Conservation (phyloP, 768 basidiomycete genomes). For the Brasilioporus rufonigricans region DNA sequence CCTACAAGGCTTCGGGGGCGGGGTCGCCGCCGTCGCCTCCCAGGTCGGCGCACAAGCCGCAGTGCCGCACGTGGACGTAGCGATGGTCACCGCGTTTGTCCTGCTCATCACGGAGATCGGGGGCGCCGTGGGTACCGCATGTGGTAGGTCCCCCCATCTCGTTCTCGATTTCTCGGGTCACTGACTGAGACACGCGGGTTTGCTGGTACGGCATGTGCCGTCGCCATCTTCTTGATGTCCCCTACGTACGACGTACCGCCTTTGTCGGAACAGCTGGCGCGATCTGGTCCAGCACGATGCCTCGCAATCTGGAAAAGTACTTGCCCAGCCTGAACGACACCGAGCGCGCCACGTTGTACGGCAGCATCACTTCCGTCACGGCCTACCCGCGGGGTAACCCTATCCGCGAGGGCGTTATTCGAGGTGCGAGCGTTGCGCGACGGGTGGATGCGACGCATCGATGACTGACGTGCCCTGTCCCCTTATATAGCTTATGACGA, state of each 20-base stretch:
- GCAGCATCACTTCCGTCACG: neutral
- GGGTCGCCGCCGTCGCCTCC: neutral
- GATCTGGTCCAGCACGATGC: neutral
- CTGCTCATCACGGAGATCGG: neutral
- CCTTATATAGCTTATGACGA: neutral
- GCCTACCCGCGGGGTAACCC: neutral
- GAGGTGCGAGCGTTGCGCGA: too few species aligned
- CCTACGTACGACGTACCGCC: too few species aligned
- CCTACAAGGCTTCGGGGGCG: neutral
- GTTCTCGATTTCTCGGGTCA: too few species aligned
- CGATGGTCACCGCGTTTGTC: neutral
- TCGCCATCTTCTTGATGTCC: too few species aligned
- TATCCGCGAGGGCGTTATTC: neutral
- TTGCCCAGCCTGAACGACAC: neutral
- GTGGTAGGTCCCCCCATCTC: neutral
- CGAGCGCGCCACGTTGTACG: neutral
- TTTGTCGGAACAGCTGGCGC: neutral
- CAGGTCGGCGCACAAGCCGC: too few species aligned
- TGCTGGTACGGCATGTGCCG: too few species aligned
- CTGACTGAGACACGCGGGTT: too few species aligned
- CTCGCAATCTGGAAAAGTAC: too few species aligned
- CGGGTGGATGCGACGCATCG: neutral
- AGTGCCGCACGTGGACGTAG: too few species aligned
- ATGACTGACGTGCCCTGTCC: neutral
- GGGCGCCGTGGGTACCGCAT: neutral